phyloP scores from a whole-genome alignment of 768 basidiomycete genomes.

The Boletus speciosus region DNA sequence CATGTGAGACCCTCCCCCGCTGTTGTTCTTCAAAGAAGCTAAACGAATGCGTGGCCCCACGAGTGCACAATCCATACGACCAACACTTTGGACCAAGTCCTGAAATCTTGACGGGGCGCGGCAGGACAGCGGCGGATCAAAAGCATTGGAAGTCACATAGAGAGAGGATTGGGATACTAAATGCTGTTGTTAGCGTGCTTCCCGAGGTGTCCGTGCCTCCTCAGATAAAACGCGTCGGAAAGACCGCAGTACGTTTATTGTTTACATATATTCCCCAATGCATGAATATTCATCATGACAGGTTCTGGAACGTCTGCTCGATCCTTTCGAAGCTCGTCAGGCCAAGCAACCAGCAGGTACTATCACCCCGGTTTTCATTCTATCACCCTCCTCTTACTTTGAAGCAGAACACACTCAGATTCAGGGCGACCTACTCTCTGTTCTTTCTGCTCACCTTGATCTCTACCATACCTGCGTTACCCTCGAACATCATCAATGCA shows the following conservation, averaged over 20 bases:
- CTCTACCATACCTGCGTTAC: conserved; percentile 66
- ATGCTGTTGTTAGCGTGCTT: conserved; percentile 43
- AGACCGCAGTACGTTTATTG: conserved; percentile 19
- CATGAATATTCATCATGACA: conserved; percentile 21
- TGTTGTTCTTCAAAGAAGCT: not conserved
- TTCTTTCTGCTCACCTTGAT: conserved; percentile 68
- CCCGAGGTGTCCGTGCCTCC: conserved; percentile 39
- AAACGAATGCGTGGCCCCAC: not conserved
- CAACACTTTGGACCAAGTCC: conserved; percentile 69
- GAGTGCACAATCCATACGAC: conserved; percentile 54
- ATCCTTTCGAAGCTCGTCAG: conserved; percentile 53
- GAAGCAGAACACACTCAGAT: conserved; percentile 46
- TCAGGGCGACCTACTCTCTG: conserved; percentile 66
- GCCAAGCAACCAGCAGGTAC: conserved; percentile 54
- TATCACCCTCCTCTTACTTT: conserved; percentile 6
- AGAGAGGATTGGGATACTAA: conserved; percentile 51
- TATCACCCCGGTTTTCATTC: not conserved
- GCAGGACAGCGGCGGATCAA: conserved; percentile 51
- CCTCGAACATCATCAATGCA: conserved; percentile 58
- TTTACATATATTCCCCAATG: not conserved
- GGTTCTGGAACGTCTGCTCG: conserved; percentile 56
- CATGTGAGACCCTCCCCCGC: conserved; percentile 8
- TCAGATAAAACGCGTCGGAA: conserved; percentile 25
- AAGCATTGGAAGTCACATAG: conserved; percentile 53
- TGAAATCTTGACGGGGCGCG: conserved; percentile 44